Evolutionary conservation across 1,139 yeast genomes (phyloP), one percentile per base, ranked within the genome.

Genomic region (Kodamaea sp.): DNA sequence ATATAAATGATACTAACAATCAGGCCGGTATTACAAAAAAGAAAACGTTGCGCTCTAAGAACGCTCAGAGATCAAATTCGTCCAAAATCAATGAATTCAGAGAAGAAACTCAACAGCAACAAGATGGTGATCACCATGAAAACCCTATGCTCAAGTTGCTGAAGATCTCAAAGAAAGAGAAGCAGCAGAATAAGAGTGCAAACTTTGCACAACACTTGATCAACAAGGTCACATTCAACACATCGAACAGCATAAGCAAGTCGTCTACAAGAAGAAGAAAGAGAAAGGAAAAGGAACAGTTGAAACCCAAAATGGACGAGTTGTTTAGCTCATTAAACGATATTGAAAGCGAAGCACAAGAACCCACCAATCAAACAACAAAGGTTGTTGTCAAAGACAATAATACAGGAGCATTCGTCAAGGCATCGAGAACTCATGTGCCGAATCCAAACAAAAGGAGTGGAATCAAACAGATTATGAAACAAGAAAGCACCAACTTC

Each of bases 221-320:
- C 35, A 49, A 46, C 29, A 61, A 62, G 38, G 61, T 60, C 23
- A 60, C 68, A 8, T 57, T 58, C 45, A 64, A 63, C 43, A 58
- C 64, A 6, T 60, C 67, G 10, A 60, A 60, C 30, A 65, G 65
- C n/a, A 68, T 83, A 27, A 79, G 86, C 27, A 84, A 83, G 54
- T 79, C 87, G 3, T 67, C 87, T 1, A 49, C 73, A 8, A 70
- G 88, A 53, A 74, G 90, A 60, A 71, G 84, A 44, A 83, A 81
- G 55, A 71, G 87, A 46, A 80, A 78, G 54, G 69, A 72, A 35
- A 75, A 73, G 52, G 83, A 81, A 45, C 77, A 80, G 48, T 65
- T 84, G 45, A 74, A 74, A 47, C 87, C 90, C 5, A 75, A 79
- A 52, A 72, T 84, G 76, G 68, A 73, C 39, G 92, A 84, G 46